Base-by-base conservation (phyloP, 148 eudicot species). In the Tetragonia tetragonoides region DNA sequence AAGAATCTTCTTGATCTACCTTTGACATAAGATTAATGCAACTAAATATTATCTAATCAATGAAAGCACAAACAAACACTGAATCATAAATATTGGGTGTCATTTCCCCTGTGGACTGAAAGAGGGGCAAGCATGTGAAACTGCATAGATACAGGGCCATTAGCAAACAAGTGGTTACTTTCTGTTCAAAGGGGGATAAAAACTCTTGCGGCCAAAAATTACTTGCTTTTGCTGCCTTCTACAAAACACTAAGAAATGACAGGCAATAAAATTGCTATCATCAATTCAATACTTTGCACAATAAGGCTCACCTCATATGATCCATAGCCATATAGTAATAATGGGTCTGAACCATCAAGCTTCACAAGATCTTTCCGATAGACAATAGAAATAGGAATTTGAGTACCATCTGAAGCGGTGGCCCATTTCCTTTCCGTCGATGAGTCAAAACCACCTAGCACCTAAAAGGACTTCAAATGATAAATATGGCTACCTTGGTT, bases 261-360 rank as follows among this genome's bases (percentile, higher is more conserved):
- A 54, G 12, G 20, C 51, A 6, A 41, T 21, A 20, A 47, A 63
- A 5, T 10, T 4, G 28, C 24, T 70, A 69, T 38, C 44, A 75
- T 28, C 61, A 76, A 40, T 66, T 44, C 51, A 70, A 37, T 24
- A 23, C 40, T 70, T 70, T 81, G 28, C 54, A 75, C 17, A n/a
- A 23, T 24, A 68, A 62, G 74, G 15, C 69, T 81, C 70, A 95
- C 98, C 98, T 92, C 95, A 77, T 95, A 95, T 60, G 98, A 95
- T 75, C 98, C 98, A 77, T 95, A 95, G 68, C 98, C 97, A 83
- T 91, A 89, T 53, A 95, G 85, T 73, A 88, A 86, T 56, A 92
- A 77, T 75, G 92, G 96, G 77, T 90, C 95, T 54, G 97, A 88
- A 53, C 97, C 95, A 83, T 95, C 97, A 88, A 92, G 97, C 89